Evolutionary conservation across 352 stramenopile species (phyloP).

Genomic region (Saprolegnia diclina): DNA sequence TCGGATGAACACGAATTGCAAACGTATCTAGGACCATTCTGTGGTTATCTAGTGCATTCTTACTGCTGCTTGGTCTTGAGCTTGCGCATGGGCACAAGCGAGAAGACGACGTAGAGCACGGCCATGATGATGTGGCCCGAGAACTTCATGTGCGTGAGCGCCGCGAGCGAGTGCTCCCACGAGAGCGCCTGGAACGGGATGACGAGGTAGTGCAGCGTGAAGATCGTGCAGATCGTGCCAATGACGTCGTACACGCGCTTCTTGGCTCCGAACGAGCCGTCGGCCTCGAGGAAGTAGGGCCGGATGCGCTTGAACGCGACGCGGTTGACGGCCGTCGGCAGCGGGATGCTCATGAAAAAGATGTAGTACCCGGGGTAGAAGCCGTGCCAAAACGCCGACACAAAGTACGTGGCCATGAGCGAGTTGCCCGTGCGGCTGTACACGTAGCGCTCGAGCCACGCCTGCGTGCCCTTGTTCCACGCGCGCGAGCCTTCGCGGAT

Average conservation of each 20-base stretch:
- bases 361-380: slow-evolving; percentile 97
- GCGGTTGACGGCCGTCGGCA: slow-evolving; percentile 63
- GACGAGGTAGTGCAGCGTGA: slow-evolving; percentile 64
- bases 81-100: slow-evolving; percentile 50
- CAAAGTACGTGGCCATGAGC: slow-evolving; percentile 87
- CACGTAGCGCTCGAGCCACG: slow-evolving; percentile 93
- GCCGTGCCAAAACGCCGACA: slow-evolving; percentile 95
- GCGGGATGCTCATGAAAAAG: slow-evolving; percentile 88
- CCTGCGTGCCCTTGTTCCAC: slow-evolving; percentile 97
- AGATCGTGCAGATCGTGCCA: slow-evolving; percentile 39
- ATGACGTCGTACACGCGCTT: slow-evolving; percentile 54
- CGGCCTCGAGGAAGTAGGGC: slow-evolving; percentile 53
- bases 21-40: too few species aligned
- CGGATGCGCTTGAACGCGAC: slow-evolving; percentile 58
- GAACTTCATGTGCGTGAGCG: slow-evolving; percentile 66
- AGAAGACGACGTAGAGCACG: slow-evolving; percentile 67
- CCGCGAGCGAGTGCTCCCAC: slow-evolving; percentile 55
- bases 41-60: not conserved
- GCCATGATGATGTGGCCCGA: slow-evolving; percentile 56
- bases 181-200: slow-evolving; percentile 72
- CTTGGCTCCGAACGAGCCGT: slow-evolving; percentile 46
- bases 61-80: slow-evolving; percentile 8
- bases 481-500: slow-evolving; percentile 81
- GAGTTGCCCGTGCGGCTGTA: slow-evolving; percentile 91
- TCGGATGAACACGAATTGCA: too few species aligned